Base-by-base conservation (phyloP, 768 basidiomycete species). In the Cystoderma amianthinum region DNA sequence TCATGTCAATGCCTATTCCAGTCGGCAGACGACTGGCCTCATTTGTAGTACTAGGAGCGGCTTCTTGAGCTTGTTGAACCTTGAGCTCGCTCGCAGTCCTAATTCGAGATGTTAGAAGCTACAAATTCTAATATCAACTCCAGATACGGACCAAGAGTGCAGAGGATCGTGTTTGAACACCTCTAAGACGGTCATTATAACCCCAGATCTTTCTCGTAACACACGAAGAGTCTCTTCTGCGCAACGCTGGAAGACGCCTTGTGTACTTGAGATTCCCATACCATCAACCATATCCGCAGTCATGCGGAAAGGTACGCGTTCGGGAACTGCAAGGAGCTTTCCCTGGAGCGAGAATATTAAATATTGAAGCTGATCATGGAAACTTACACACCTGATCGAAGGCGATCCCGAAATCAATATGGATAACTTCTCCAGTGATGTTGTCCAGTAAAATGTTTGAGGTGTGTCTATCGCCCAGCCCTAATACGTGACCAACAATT, bases 161-260 rank as follows among this genome's bases (percentile, higher is more conserved):
- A 99, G 72, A 4, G 96, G 95, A 59, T 99, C 95, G 54, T 95
- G 80, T 59, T 88, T 91, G 78, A 98, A 96, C 11, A 97, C 95
- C 54, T 96, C 94, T 25, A 99, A 71, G 3, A 99, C 86, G 1
- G 94, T 97, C 75, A 93, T 79, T 54, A 99, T 83, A 34, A 95
- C 79, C 23, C 82, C 85, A 0, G 89, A 88, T 7, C 82, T 77
- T 28, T 85, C 82, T 9, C 94, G 77, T 23, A 98, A 67, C 3
- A 99, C 95, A 10, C 93, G 80, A 5, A 99, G 63, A 0, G 94
- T 96, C 60, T 98, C 90, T 62, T 99, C 93, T 1, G 91, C 83
- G 55, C 95, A 97, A 11, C 91, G 78, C 46, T 94, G 83, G 69
- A 95, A 99, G 2, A 97, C 94, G 0, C 95, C 95, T 48, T 90